Conservation (phyloP, 805 yeast species). For the Candida suzukii region DNA sequence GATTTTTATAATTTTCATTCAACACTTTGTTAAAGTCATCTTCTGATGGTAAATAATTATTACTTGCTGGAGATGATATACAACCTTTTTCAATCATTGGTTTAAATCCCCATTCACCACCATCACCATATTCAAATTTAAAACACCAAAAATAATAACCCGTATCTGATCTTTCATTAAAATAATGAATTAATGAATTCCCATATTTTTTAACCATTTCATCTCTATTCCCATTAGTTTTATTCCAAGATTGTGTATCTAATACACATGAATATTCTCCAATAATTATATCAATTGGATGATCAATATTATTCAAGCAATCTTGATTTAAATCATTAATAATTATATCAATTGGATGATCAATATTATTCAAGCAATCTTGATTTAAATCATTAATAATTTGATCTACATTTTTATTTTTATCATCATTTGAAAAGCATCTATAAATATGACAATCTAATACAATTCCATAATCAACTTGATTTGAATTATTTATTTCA, state of each 20-base stretch:
- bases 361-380: conserved; percentile 42
- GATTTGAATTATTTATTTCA: conserved; percentile 27
- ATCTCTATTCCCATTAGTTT: conserved; percentile 36
- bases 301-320: conserved; percentile 40
- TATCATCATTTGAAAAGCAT: conserved; percentile 75
- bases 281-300: conserved; percentile 55
- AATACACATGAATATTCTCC: conserved; percentile 92
- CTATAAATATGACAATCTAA: conserved; percentile 84
- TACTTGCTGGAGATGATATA: conserved; percentile 28
- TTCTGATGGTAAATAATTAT: conserved; percentile 30
- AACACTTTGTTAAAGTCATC: conserved; percentile 33
- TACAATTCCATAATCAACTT: conserved; percentile 48
- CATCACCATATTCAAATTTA: conserved; percentile 81
- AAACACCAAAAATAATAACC: conserved; percentile 91
- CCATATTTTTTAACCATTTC: conserved; percentile 60
- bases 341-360: conserved; percentile 49
- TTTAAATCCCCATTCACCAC: conserved; percentile 94
- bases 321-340: conserved; percentile 69
- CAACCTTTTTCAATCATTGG: conserved; percentile 67
- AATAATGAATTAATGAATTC: conserved; percentile 38
- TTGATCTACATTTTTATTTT: conserved; percentile 52
- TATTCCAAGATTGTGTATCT: conserved; percentile 70
- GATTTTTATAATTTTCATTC: conserved; percentile 34
- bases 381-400: conserved; percentile 50
- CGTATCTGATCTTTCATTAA: conserved; percentile 46